phyloP scores from a whole-genome alignment of 2,329 filamentous ascomycete species.

The Hypoxylon sp. region DNA sequence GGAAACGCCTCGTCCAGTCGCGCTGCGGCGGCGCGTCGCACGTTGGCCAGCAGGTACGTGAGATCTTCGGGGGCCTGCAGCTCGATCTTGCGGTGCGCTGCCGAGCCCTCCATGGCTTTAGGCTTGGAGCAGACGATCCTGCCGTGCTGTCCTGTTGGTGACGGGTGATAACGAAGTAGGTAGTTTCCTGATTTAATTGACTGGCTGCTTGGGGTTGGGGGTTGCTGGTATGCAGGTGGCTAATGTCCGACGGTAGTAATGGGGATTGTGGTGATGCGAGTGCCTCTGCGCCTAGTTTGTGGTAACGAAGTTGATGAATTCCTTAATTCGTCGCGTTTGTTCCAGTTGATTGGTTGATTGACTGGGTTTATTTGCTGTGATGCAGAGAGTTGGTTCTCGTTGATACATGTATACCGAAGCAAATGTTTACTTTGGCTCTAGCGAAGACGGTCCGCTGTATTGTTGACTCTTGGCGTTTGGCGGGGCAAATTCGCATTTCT shows the following conservation, averaged over 20 bases:
- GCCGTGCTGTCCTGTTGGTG: no score
- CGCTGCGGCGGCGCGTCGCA: slow-evolving; percentile 76
- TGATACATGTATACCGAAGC: neutral
- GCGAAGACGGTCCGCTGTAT: slow-evolving; percentile 2
- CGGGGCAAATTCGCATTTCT: slow-evolving; percentile 37
- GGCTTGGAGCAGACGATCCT: neutral
- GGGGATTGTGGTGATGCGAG: neutral
- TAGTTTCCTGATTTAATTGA: no score
- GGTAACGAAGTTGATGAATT: neutral
- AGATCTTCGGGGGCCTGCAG: slow-evolving; percentile 83
- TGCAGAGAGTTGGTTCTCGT: slow-evolving; percentile 15
- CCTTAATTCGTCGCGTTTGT: neutral
- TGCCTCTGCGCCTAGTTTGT: neutral
- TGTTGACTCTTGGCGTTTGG: slow-evolving; percentile 33
- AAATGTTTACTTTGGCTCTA: slow-evolving; percentile 30
- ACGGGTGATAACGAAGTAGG: no score
- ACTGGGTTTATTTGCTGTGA: slow-evolving; percentile 14
- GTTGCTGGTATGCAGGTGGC: no score
- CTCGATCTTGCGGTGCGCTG: slow-evolving; percentile 78
- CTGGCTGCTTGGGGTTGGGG: no score
- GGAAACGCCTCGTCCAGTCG: slow-evolving; percentile 79
- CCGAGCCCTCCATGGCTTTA: slow-evolving; percentile 31
- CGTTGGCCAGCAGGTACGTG: slow-evolving; percentile 77
- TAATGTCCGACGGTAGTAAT: neutral
- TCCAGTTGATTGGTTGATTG: slow-evolving; percentile 18